phyloP scores from a whole-genome alignment of 129 eudicot species.

The Tagetes erecta region DNA sequence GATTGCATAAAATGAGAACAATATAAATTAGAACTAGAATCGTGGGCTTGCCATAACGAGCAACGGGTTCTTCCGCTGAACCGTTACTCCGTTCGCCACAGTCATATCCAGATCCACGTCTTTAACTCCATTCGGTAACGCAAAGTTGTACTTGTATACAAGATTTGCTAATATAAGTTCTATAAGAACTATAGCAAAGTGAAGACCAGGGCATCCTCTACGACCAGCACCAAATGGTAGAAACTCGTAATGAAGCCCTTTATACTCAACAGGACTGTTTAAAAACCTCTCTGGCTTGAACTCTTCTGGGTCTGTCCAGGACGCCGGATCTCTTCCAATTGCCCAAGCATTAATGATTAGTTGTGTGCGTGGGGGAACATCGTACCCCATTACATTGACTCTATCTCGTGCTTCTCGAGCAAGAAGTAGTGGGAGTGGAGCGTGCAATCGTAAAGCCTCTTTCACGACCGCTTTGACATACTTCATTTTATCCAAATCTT shows the following conservation, averaged over 20 bases:
- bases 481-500: conserved; percentile 47
- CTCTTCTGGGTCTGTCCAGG: conserved; percentile 47
- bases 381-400: conserved; percentile 45
- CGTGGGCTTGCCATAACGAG: neutral
- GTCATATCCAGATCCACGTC: neutral
- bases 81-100: neutral
- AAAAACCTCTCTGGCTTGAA: conserved; percentile 35
- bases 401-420: conserved; percentile 43
- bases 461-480: conserved; percentile 55
- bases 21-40: neutral
- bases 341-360: conserved; percentile 54
- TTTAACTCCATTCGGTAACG: neutral
- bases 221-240: conserved; percentile 8
- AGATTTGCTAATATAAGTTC: neutral
- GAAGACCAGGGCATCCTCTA: conserved; percentile 3
- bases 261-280: neutral
- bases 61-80: neutral
- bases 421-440: conserved; percentile 39
- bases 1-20: neutral
- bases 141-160: neutral
- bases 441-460: conserved; percentile 46
- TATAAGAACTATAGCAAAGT: neutral
- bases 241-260: conserved; percentile 1
- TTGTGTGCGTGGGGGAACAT: conserved; percentile 40
- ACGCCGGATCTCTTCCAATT: conserved; percentile 41